phyloP scores from a whole-genome alignment of 805 yeast species.

The Nakazawaea populi region DNA sequence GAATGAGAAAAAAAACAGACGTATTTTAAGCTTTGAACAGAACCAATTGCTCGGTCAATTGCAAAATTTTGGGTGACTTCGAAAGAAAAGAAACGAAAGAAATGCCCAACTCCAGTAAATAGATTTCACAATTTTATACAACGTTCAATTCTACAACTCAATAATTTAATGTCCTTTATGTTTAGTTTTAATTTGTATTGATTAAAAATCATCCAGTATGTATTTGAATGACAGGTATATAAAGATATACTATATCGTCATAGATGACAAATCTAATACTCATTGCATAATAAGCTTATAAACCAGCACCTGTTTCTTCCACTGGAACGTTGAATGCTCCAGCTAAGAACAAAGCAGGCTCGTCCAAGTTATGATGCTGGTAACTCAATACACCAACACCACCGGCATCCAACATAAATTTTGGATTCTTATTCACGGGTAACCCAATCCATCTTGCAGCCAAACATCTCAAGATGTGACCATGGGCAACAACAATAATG shows the following conservation, averaged over 20 bases:
- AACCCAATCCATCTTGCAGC: slow-evolving; percentile 82
- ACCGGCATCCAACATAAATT: slow-evolving; percentile 86
- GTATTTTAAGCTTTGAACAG: slow-evolving; percentile 49
- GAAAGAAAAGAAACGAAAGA: no score
- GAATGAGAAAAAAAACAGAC: slow-evolving; percentile 14
- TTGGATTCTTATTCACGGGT: slow-evolving; percentile 60
- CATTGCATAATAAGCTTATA: slow-evolving; percentile 11
- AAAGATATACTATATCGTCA: no score
- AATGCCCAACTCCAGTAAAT: no score
- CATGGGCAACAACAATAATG: slow-evolving; percentile 83
- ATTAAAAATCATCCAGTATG: no score
- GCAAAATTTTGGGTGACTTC: slow-evolving; percentile 13
- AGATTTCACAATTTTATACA: no score
- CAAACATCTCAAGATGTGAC: slow-evolving; percentile 85
- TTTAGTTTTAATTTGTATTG: no score
- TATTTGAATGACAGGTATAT: no score
- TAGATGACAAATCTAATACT: not conserved
- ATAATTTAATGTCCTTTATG: no score
- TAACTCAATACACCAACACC: slow-evolving; percentile 91
- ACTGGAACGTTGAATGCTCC: slow-evolving; percentile 78
- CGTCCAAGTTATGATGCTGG: slow-evolving; percentile 77
- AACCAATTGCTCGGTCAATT: slow-evolving; percentile 41
- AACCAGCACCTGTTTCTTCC: slow-evolving; percentile 41
- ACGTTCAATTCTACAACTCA: no score
- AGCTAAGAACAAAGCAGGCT: slow-evolving; percentile 81